A percentile compares a stretch with the other conserved stretches of the same genome.
These are phyloP conservation scores for Gentiana macrophylla DNA, from an alignment of 257 asterid species.

Conservation along the genomic window DNA sequence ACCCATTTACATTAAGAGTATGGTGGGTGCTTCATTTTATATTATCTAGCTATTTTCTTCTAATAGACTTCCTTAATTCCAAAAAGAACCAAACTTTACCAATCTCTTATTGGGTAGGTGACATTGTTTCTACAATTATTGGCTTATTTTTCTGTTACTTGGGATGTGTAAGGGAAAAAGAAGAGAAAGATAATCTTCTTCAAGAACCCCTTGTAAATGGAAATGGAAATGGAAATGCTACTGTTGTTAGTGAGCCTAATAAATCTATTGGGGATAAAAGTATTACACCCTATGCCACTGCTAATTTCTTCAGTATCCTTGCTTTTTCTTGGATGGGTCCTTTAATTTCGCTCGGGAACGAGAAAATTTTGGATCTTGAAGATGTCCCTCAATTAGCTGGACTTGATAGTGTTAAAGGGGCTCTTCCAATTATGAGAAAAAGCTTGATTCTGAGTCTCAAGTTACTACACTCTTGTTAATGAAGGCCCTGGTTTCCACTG, in stretches of 20 bases:
- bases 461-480: conserved; percentile 58
- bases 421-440: conserved; percentile 42
- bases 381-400: conserved; percentile 76
- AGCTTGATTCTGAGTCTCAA: conserved; percentile 31
- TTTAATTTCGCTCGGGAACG: conserved; percentile 53
- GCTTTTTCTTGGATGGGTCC: conserved; percentile 75
- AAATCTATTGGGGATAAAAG: conserved; percentile 42
- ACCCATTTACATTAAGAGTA: conserved; percentile 49
- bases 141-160: conserved; percentile 42
- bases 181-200: conserved; percentile 25
- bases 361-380: conserved; percentile 61
- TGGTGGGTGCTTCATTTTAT: conserved; percentile 65
- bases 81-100: conserved; percentile 27
- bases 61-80: conserved; percentile 37
- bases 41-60: conserved; percentile 56
- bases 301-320: conserved; percentile 44
- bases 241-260: conserved; percentile 20
- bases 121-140: conserved; percentile 28
- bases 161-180: conserved; percentile 32
- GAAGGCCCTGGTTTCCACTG: conserved; percentile 49
- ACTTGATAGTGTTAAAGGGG: conserved; percentile 45
- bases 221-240: not conserved
- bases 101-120: conserved; percentile 54
- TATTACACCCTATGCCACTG: conserved; percentile 65
- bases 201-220: conserved; percentile 53